phyloP scores from a whole-genome alignment of 768 basidiomycete species.

The Amanita brunnescens region DNA sequence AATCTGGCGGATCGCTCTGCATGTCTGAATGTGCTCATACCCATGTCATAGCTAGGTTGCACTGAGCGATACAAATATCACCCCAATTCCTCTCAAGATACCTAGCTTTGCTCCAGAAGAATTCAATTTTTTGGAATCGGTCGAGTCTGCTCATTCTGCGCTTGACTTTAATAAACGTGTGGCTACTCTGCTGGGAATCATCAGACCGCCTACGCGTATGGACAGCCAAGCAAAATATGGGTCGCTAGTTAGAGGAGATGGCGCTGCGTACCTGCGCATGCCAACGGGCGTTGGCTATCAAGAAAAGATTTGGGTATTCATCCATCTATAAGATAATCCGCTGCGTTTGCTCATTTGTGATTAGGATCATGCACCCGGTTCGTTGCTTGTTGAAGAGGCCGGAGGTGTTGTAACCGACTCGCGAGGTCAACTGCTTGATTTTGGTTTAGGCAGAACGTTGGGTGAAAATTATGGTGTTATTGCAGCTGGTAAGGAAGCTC shows the following conservation, averaged over 20 bases:
- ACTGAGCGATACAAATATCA: slow-evolving; percentile 34
- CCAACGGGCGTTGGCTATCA: slow-evolving; percentile 70
- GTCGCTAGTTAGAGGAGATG: slow-evolving; percentile 78
- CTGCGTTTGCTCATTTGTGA: neutral
- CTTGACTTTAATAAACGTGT: slow-evolving; percentile 77
- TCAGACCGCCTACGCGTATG: slow-evolving; percentile 67
- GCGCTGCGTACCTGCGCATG: slow-evolving; percentile 73
- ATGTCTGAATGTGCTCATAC: neutral
- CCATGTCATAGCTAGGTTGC: slow-evolving; percentile 31
- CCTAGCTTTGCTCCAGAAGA: slow-evolving; percentile 35
- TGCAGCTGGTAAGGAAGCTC: slow-evolving; percentile 67
- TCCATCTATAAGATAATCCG: neutral
- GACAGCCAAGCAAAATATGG: slow-evolving; percentile 97
- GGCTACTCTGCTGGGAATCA: slow-evolving; percentile 56
- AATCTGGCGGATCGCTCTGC: neutral
- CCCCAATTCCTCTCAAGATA: slow-evolving; percentile 43
- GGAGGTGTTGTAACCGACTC: slow-evolving; percentile 87
- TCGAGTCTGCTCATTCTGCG: slow-evolving; percentile 89
- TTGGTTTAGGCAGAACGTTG: slow-evolving; percentile 79
- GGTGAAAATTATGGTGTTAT: slow-evolving; percentile 85
- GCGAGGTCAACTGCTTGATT: slow-evolving; percentile 68
- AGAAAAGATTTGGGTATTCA: slow-evolving; percentile 92
- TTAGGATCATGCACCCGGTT: slow-evolving; percentile 88
- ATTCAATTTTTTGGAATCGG: slow-evolving; percentile 79
- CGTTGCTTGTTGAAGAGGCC: slow-evolving; percentile 78